Evolutionary conservation across 495 filamentous ascomycete species (phyloP), one percentile per base, ranked within the genome.

Genomic region (Xylaria castorea): DNA sequence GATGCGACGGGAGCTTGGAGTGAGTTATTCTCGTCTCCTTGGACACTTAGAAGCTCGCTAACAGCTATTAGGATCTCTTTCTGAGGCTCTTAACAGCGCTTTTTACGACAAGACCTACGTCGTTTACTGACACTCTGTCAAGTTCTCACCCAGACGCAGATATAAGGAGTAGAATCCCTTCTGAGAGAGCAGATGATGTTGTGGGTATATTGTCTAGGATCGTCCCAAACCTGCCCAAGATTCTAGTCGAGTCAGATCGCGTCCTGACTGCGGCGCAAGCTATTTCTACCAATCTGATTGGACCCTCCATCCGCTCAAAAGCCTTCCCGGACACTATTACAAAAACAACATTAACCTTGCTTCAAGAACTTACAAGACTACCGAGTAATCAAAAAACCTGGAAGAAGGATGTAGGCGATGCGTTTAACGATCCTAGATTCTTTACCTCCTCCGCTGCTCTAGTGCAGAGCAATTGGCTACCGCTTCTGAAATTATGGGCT

Each of bases 331-430:
- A 95, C 58, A 98, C 94, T 70, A 84, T 98, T 22, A 91, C 91
- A 25, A 87, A 87, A 46, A 89, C 85, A 72, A 89, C 91, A 51
- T 83, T 98, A 58, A 83, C 89, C 36, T 85, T 99, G 20, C 81
- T 98, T 5, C 92, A 92, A 48, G 90, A 94, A 77, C 88, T 98
- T 72, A 86, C 91, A 0, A 89, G 90, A 68, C 85, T 96, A 25
- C 89, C 93, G 14, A 92, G 92, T 63, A 91, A 92, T 55, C 91
- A 96, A 66, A 98, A 97, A 75, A 83, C 89, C 6, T 98, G 96
- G 96, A 97, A 92, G 82, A 97, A 94, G 75, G 97, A 98, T 75
- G 85, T 97, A 14, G 87, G 88, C 0, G 97, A 98, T 77, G 95
- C 94, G 16, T 97, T 98, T 83, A 94, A 97, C 77, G 94, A 98